Evolutionary conservation across 1,139 yeast genomes (phyloP).

Genomic region (Zygoascus sp.): DNA sequence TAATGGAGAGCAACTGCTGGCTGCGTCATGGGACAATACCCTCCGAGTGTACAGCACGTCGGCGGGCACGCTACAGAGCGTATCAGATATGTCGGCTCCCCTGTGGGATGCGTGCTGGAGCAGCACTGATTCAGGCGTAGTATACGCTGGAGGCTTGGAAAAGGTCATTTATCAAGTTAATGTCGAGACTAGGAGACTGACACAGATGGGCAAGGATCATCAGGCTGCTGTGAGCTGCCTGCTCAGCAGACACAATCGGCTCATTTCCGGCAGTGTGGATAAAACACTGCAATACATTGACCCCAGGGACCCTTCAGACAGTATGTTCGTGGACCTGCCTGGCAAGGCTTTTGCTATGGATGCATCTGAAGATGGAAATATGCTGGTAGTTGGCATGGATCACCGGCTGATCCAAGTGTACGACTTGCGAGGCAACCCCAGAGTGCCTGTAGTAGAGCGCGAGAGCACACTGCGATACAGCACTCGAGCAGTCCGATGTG

Average conservation of each 20-base stretch:
- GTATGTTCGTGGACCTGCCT: slow-evolving; percentile 32
- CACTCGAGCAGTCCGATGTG: slow-evolving; percentile 54
- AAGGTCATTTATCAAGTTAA: slow-evolving; percentile 29
- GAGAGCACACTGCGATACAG: slow-evolving; percentile 75
- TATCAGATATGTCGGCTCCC: slow-evolving; percentile 29
- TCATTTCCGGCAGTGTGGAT: slow-evolving; percentile 56
- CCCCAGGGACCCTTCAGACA: slow-evolving; percentile 27
- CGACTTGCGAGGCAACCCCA: slow-evolving; percentile 46
- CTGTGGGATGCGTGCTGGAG: slow-evolving; percentile 35
- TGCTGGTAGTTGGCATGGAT: slow-evolving; percentile 55
- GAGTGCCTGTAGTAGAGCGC: slow-evolving; percentile 47
- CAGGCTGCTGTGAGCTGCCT: slow-evolving; percentile 34
- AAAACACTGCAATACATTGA: slow-evolving; percentile 44
- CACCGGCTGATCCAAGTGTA: slow-evolving; percentile 53
- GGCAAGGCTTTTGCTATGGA: slow-evolving; percentile 68
- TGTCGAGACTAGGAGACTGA: slow-evolving; percentile 24
- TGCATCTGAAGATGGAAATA: slow-evolving; percentile 34
- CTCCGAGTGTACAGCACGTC: slow-evolving; percentile 31
- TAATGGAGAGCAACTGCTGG: slow-evolving; percentile 27
- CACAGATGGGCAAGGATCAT: slow-evolving; percentile 33
- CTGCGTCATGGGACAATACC: slow-evolving; percentile 38
- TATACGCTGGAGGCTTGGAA: slow-evolving; percentile 31
- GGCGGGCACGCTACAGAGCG: slow-evolving; percentile 17
- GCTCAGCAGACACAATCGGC: slow-evolving; percentile 28
- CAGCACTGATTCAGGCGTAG: slow-evolving; percentile 8